Evolutionary conservation across 352 stramenopile genomes (phyloP), one percentile per base, ranked within the genome.

Genomic region (Elongisporangium anandrum): DNA sequence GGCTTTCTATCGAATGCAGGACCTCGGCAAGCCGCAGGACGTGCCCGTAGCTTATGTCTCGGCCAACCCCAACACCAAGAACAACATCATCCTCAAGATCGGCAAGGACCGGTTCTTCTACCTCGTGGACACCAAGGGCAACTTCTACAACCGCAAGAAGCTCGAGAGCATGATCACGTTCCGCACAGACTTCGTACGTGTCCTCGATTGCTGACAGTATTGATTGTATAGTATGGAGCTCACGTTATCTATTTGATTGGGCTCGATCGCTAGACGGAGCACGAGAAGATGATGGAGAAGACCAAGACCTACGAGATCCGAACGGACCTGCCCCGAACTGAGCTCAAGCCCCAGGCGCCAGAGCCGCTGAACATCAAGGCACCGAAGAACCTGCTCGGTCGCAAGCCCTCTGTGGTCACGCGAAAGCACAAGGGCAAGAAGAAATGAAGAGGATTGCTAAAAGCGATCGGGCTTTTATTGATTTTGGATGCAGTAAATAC

Each of bases 91-190:
- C 57, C 69, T 95, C 50, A 95, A 95, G 60, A 61, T 95, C 21
- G 80, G 69, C 38, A 87, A 81, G 53, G 81, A 79, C 23, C 74
- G 72, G 16, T 83, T 76, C 4, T 95, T 93, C 61, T 95, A 80
- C 65, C 77, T 95, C 38, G 85, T 92, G 19, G 85, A 95, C 59
- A 74, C 81, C 26, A 71, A 78, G 47, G 85, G 85, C 60, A 84
- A 84, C 19, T 95, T 95, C 56, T 92, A 88, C 77, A 95, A 95
- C 70, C 82, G 85, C 64, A 72, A 85, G 34, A 95, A 92, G 57
- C 78, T 95, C 41, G 85, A 95, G 61, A 87, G 83, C 60, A 86
- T 95, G 75, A 90, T 95, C 68, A 92, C 81, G 0, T 93, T 93
- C 64, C 81, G 81, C 59, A 91, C 81, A 5, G 77, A 86, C 65